phyloP scores from a whole-genome alignment of 2,329 filamentous ascomycete species.

The Colletotrichum costaricense region DNA sequence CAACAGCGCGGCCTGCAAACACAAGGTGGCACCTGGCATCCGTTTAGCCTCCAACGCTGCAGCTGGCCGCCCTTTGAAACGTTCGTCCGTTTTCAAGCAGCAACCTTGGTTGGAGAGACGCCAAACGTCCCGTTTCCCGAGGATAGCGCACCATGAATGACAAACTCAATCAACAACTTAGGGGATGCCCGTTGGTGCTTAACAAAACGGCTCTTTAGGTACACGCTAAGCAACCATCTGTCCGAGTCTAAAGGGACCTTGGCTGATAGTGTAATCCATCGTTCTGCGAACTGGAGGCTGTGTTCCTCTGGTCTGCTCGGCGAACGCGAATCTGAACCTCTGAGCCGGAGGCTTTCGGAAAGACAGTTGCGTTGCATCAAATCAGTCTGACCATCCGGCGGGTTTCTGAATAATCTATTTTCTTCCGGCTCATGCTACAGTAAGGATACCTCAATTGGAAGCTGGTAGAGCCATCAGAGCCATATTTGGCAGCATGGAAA shows the following conservation, averaged over 20 bases:
- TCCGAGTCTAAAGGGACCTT: conserved; percentile 18
- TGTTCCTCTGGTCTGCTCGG: not conserved
- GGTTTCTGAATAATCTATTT: not conserved
- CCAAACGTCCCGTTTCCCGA: conserved; percentile 10
- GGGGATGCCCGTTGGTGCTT: not conserved
- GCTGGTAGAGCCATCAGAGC: not conserved
- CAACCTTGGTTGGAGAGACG: not conserved
- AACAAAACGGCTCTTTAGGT: not conserved
- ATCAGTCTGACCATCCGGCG: conserved; percentile 11
- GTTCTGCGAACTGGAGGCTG: conserved; percentile 10
- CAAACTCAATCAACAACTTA: not conserved
- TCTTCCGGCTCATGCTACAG: conserved; percentile 13
- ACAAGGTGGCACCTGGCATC: not conserved
- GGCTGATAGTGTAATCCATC: conserved; percentile 12
- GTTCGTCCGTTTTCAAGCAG: conserved; percentile 9
- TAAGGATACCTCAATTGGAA: not conserved
- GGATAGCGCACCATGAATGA: not conserved
- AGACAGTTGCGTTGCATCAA: conserved; percentile 11
- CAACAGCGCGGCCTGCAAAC: conserved; percentile 4
- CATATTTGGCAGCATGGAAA: conserved; percentile 25
- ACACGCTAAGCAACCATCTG: conserved; percentile 10
- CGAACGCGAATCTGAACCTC: conserved; percentile 23
- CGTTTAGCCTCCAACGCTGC: not conserved
- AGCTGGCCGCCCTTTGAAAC: not conserved
- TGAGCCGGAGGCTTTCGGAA: conserved; percentile 25